phyloP scores from a whole-genome alignment of 2,329 filamentous ascomycete species.

The Fusarium sp. region DNA sequence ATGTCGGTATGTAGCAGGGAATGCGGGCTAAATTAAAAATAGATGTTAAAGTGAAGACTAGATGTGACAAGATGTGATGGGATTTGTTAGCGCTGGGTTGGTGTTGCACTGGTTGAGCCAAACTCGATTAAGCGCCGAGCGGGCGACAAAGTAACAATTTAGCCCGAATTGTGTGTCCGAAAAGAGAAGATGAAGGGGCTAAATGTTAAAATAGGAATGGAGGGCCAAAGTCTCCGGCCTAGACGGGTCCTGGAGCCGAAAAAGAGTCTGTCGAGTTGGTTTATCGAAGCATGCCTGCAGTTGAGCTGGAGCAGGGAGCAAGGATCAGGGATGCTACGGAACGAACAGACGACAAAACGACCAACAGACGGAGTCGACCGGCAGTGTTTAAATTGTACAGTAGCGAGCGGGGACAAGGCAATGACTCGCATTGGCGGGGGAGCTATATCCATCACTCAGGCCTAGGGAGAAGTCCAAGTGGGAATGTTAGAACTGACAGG shows the following conservation, averaged over 20 bases:
- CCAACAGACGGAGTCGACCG: slow-evolving; percentile 34
- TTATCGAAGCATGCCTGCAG: slow-evolving; percentile 1
- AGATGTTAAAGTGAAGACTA: slow-evolving; percentile 36
- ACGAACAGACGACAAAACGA: slow-evolving; percentile 25
- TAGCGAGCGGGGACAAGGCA: slow-evolving; percentile 26
- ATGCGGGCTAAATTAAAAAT: slow-evolving; percentile 53
- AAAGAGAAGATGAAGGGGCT: slow-evolving; percentile 17
- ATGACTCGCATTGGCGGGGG: slow-evolving; percentile 47
- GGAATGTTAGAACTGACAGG: slow-evolving; percentile 13
- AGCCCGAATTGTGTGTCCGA: slow-evolving; percentile 42
- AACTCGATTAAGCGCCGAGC: slow-evolving; percentile 43
- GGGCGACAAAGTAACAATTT: slow-evolving; percentile 36
- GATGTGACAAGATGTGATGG: slow-evolving; percentile 41
- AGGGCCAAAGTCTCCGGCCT: slow-evolving; percentile 31
- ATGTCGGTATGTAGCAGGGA: slow-evolving; percentile 25
- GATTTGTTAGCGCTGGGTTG: slow-evolving; percentile 42
- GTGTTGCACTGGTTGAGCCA: slow-evolving; percentile 31
- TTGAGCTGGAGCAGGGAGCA: slow-evolving; percentile 27
- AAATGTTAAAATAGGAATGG: slow-evolving; percentile 20
- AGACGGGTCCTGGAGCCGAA: slow-evolving; percentile 15
- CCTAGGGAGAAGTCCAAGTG: slow-evolving; percentile 29
- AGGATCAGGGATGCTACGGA: slow-evolving; percentile 32
- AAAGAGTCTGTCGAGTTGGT: slow-evolving; percentile 1
- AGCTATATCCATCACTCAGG: slow-evolving; percentile 29
- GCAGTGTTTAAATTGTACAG: slow-evolving; percentile 28